Evolutionary conservation across 2,329 filamentous ascomycete species (phyloP).

Genomic region (Alternaria sp.): DNA sequence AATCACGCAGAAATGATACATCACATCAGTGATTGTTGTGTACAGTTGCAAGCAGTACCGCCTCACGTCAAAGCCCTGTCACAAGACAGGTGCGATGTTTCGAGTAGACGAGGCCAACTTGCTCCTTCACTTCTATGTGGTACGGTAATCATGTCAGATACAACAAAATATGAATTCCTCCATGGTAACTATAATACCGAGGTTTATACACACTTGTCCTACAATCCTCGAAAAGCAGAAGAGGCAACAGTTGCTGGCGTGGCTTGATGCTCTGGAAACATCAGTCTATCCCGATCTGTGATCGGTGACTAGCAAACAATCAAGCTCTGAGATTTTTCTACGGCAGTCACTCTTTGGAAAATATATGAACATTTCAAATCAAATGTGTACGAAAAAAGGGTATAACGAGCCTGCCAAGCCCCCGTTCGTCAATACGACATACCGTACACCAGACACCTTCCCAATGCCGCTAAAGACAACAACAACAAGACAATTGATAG

Average conservation of each 20-base stretch:
- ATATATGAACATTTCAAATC: background rate
- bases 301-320: no score
- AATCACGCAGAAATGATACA: no score
- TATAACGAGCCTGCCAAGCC: conserved; percentile 13
- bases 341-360: no score
- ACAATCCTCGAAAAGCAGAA: no score
- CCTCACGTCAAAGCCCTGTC: background rate
- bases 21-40: background rate
- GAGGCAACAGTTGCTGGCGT: no score
- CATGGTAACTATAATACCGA: background rate
- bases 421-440: background rate
- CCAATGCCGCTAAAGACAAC: conserved; percentile 27
- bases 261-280: no score
- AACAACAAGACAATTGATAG: conserved; percentile 9
- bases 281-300: no score
- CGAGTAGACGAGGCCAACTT: background rate
- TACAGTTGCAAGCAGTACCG: background rate
- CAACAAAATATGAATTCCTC: background rate
- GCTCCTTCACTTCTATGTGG: background rate
- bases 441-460: conserved; percentile 20
- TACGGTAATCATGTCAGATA: background rate
- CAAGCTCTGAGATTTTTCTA: background rate
- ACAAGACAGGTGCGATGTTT: background rate
- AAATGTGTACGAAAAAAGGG: conserved; percentile 15
- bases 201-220: background rate